Evolutionary conservation across 2,329 filamentous ascomycete genomes (phyloP).

Genomic region (Monilinia laxa): DNA sequence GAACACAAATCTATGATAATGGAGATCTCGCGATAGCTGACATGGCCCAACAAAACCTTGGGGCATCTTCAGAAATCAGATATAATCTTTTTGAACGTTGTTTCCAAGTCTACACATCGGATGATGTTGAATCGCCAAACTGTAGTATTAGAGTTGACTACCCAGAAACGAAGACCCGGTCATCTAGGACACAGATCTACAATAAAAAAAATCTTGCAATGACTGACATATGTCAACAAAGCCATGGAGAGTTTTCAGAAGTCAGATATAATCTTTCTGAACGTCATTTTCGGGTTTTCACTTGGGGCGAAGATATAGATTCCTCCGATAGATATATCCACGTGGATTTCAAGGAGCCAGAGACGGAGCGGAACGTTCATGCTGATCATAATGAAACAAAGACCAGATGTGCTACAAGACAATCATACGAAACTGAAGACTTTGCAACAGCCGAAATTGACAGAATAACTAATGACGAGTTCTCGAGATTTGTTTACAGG

Average conservation of each 20-base stretch:
- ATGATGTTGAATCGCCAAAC: not conserved
- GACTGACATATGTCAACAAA: constrained; percentile 3
- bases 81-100: constrained; percentile 17
- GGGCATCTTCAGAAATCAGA: constrained; percentile 10
- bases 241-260: not conserved
- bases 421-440: not conserved
- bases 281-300: not conserved
- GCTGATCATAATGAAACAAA: constrained; percentile 19
- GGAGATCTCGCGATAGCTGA: constrained; percentile 13
- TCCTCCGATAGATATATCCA: not conserved
- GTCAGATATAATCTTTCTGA: constrained; percentile 8
- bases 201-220: constrained; percentile 1
- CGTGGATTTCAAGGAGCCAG: not conserved
- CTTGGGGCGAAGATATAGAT: not conserved
- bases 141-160: not conserved
- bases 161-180: constrained; percentile 20
- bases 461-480: not conserved
- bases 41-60: constrained; percentile 7
- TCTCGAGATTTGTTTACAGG: not conserved
- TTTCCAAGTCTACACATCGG: not conserved
- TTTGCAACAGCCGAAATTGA: not conserved
- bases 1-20: constrained; percentile 13
- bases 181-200: constrained; percentile 19
- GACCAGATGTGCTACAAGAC: constrained; percentile 16
- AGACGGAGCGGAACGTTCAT: not conserved